Base-by-base conservation (phyloP, 257 asterid genomes). In the Jasminum sambac region DNA sequence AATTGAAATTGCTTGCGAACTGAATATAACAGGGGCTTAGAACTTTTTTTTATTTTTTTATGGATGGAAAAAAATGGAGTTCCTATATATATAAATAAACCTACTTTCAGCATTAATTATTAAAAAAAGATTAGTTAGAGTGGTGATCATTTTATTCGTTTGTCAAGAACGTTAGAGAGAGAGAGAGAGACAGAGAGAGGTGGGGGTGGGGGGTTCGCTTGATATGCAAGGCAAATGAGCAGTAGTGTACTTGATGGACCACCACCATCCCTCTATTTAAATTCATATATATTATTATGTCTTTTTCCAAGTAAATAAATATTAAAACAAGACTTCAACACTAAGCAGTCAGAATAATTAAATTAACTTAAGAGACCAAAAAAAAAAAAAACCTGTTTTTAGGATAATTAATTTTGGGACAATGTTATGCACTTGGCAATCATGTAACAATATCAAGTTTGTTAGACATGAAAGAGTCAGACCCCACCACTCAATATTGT, bases 151-250 rank as follows among this genome's bases (percentile, higher is more conserved):
- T n/a, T n/a, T 6, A 55, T 55, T 55, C 16, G 21, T 55, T 55
- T 55, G 13, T 48, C 58, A 48, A 19, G 67, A 63, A 9, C 16
- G 43, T 38, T 5, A 38, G 23, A n/a, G 16, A n/a, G 67, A 23
- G 25, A 12, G 52, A 14, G 52, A 17, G 81, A 70, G 85, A 80
- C 72, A 80, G 82, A 79, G 52, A 74, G 87, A 64, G 69, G 42
- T 40, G 68, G 72, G 67, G 65, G 69, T 64, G 25, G 63, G 69
- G 65, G 81, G 76, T 78, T 88, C 85, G 96, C 97, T 92, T 90
- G 97, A 87, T 80, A 82, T 84, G 85, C 92, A 90, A 90, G 98
- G 96, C 85, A 92, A 82, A 68, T 82, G 76, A 81, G 83, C 84
- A 74, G 76, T 69, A 58, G 84, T 73, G 74, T 81, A 80, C 86